phyloP scores from a whole-genome alignment of 805 yeast species.

The Pachysolen tannophilus region DNA sequence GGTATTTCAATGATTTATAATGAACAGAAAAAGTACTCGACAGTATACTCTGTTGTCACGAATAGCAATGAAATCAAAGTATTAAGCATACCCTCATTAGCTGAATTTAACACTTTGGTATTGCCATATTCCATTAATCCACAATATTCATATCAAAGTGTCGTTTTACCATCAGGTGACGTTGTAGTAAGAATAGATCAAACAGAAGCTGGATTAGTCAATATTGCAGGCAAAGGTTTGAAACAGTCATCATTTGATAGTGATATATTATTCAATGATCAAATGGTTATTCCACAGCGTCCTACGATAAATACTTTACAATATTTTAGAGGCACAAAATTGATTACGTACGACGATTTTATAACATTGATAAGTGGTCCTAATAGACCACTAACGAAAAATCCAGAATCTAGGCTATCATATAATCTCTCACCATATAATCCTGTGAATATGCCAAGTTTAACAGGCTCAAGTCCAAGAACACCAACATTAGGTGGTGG shows the following conservation, averaged over 20 bases:
- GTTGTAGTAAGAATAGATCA: conserved; percentile 46
- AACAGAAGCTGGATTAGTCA: conserved; percentile 45
- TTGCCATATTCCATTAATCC: conserved; percentile 35
- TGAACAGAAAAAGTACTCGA: conserved; percentile 19
- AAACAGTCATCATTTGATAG: conserved; percentile 19
- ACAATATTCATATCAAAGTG: conserved; percentile 31
- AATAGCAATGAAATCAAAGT: conserved; percentile 17
- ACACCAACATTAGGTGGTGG: conserved; percentile 1
- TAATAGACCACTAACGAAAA: conserved; percentile 52
- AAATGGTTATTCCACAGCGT: conserved; percentile 62
- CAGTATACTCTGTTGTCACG: conserved; percentile 20
- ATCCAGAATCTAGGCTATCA: conserved; percentile 53
- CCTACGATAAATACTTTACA: conserved; percentile 75
- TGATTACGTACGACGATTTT: conserved; percentile 54
- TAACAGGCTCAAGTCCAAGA: conserved; percentile 4
- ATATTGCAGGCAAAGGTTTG: conserved; percentile 33
- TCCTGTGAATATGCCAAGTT: conserved; percentile 18
- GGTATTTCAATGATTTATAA: conserved; percentile 41
- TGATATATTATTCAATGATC: conserved; percentile 65
- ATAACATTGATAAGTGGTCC: conserved; percentile 68
- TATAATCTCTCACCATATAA: conserved; percentile 33
- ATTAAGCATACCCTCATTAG: conserved; percentile 53
- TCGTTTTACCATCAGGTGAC: conserved; percentile 39
- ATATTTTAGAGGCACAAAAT: conserved; percentile 77
- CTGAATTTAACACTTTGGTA: conserved; percentile 43